Evolutionary conservation across 257 asterid species (phyloP).

Genomic region (Echites panduratus): DNA sequence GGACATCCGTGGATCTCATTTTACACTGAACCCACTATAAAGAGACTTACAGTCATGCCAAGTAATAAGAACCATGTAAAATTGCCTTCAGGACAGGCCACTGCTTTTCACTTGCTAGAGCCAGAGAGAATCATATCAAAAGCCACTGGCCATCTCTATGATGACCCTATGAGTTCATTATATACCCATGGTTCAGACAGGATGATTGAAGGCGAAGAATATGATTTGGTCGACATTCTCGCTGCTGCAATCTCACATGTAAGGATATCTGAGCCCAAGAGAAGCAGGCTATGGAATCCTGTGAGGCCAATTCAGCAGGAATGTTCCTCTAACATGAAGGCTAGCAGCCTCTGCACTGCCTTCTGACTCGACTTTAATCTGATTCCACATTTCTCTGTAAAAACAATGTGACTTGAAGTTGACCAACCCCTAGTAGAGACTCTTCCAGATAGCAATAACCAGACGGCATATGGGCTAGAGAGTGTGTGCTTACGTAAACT

Average conservation of each 20-base stretch:
- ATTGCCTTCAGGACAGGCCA: slow-evolving; percentile 37
- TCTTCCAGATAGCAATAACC: background rate
- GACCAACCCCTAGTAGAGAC: background rate
- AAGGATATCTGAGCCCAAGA: slow-evolving; percentile 67
- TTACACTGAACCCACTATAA: slow-evolving; percentile 35
- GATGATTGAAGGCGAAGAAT: slow-evolving; percentile 35
- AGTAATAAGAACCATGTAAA: slow-evolving; percentile 27
- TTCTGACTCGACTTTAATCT: slow-evolving; percentile 38
- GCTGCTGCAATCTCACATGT: slow-evolving; percentile 66
- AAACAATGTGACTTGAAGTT: slow-evolving; percentile 9
- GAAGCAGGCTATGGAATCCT: slow-evolving; percentile 71
- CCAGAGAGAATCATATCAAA: slow-evolving; percentile 47
- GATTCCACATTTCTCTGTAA: slow-evolving; percentile 3
- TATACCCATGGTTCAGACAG: slow-evolving; percentile 21
- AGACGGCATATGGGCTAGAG: background rate
- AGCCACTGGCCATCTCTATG: slow-evolving; percentile 36
- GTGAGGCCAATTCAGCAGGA: slow-evolving; percentile 44
- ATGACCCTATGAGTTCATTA: slow-evolving; percentile 33
- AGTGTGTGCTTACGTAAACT: background rate
- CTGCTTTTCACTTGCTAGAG: slow-evolving; percentile 33
- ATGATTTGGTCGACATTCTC: slow-evolving; percentile 53
- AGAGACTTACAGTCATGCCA: slow-evolving; percentile 26
- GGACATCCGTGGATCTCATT: slow-evolving; percentile 65
- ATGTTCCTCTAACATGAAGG: slow-evolving; percentile 63
- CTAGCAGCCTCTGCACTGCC: slow-evolving; percentile 74